Evolutionary conservation across 306 rosid genomes (phyloP).

Genomic region (Vigna reflexopilosa): DNA sequence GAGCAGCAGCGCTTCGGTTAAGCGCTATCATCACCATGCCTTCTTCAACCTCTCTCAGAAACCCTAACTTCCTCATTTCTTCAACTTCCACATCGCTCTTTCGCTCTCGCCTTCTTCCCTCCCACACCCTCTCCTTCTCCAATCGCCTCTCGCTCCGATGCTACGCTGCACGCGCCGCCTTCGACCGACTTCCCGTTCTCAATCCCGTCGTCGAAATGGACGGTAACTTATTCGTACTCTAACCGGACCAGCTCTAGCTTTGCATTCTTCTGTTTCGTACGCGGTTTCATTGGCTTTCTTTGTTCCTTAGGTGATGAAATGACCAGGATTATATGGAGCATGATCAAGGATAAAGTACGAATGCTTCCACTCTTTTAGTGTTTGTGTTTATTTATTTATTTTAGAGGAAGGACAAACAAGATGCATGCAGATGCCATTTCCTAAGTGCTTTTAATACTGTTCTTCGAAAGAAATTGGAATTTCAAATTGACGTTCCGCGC

Average conservation of each 20-base stretch:
- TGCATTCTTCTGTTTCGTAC: background rate
- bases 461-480: background rate
- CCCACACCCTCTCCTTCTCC: conserved; percentile 53
- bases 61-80: conserved; percentile 56
- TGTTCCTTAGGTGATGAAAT: conserved; percentile 81
- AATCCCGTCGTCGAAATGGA: conserved; percentile 98
- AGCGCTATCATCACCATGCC: conserved; percentile 47
- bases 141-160: conserved; percentile 65
- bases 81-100: conserved; percentile 40
- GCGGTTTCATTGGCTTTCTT: background rate
- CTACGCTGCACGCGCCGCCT: conserved; percentile 62
- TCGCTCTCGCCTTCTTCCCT: conserved; percentile 37
- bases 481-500: background rate
- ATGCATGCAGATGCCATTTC: background rate
- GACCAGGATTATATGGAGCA: conserved; percentile 90
- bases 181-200: conserved; percentile 60
- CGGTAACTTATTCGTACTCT: conserved; percentile 51
- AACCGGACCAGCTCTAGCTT: too few relatives aligned
- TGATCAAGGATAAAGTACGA: conserved; percentile 84
- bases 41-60: conserved; percentile 49
- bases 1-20: conserved; percentile 44
- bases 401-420: background rate
- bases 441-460: background rate
- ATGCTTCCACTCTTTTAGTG: background rate
- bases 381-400: background rate